phyloP scores from a whole-genome alignment of 148 eudicot genomes.

The Tetragonia tetragonoides region DNA sequence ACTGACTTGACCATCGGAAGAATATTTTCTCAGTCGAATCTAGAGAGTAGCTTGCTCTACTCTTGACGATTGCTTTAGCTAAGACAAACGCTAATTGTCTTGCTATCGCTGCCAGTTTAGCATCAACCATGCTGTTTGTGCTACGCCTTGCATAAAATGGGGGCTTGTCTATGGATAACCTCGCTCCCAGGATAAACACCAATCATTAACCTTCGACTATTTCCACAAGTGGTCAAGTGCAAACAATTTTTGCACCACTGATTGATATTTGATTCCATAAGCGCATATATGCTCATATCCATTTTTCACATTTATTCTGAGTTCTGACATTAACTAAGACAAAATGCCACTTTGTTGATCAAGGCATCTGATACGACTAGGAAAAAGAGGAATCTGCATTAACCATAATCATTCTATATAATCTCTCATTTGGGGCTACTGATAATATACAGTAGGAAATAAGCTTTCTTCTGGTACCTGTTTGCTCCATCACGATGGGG shows the following conservation, averaged over 20 bases:
- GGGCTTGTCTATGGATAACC: background rate
- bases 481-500: conserved; percentile 22
- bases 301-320: background rate
- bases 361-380: conserved; percentile 23
- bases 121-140: no score
- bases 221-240: background rate
- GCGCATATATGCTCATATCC: conserved; percentile 15
- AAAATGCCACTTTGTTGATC: background rate
- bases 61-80: no score
- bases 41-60: no score
- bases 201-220: no score
- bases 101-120: no score
- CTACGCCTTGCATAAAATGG: no score
- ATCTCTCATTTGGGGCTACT: background rate
- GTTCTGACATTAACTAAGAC: conserved; percentile 2
- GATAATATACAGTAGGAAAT: background rate
- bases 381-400: background rate
- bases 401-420: background rate
- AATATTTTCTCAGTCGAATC: no score
- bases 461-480: background rate
- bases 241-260: background rate
- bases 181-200: background rate
- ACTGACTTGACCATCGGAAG: no score
- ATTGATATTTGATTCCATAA: background rate
- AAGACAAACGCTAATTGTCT: no score